phyloP scores from a whole-genome alignment of 1,284 basidiomycete species.

The Ustanciosporium gigantosporum region DNA sequence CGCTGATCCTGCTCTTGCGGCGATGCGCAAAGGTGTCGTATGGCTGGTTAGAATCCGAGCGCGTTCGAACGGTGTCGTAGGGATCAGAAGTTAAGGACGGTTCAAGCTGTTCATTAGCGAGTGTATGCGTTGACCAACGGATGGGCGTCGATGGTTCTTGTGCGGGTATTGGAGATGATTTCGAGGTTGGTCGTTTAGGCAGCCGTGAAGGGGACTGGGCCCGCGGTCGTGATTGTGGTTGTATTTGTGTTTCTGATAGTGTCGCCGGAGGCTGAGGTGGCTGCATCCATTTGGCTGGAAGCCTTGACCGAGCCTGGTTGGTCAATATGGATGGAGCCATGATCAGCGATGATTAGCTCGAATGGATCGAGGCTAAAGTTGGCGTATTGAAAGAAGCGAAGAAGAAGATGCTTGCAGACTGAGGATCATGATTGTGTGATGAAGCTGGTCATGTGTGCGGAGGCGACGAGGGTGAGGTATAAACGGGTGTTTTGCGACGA shows the following conservation, averaged over 20 bases:
- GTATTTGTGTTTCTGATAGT: constrained; percentile 7
- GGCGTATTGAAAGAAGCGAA: too few species aligned
- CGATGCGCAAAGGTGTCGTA: constrained; percentile 33
- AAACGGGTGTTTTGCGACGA: too few species aligned
- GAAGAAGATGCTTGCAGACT: too few species aligned
- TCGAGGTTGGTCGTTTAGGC: too few species aligned
- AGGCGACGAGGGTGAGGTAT: too few species aligned
- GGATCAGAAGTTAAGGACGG: not conserved
- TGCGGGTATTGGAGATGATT: not conserved
- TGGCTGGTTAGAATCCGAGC: constrained; percentile 21
- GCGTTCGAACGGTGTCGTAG: constrained; percentile 21
- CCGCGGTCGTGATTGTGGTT: too few species aligned
- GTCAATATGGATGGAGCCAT: not conserved
- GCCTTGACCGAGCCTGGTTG: constrained; percentile 22
- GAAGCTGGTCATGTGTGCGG: too few species aligned
- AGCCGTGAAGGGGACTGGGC: too few species aligned
- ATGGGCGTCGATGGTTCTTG: constrained; percentile 1
- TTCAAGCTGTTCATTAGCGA: constrained; percentile 6
- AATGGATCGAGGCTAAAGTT: too few species aligned
- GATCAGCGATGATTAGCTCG: too few species aligned
- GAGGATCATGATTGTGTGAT: too few species aligned
- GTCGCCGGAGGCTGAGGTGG: not conserved
- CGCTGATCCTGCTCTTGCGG: constrained; percentile 31
- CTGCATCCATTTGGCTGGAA: constrained; percentile 18
- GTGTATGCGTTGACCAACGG: constrained; percentile 23